Conservation (phyloP, 2,329 filamentous ascomycete species). For the Colletotrichum higginsianum region DNA sequence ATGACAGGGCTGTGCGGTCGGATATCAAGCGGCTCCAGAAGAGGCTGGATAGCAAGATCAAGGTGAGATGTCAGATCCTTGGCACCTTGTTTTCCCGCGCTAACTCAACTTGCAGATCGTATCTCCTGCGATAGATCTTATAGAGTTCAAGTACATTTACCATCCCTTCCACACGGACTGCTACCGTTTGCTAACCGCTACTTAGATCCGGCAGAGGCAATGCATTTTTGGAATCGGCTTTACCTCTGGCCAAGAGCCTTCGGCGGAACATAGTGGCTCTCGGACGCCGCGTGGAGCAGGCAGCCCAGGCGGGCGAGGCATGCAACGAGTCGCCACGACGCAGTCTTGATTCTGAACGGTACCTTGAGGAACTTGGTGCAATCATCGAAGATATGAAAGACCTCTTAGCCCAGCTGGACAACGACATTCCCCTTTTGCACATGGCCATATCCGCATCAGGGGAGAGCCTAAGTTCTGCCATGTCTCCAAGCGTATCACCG, state of each 20-base stretch:
- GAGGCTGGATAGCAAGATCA: slow-evolving; percentile 87
- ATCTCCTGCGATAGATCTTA: slow-evolving; percentile 91
- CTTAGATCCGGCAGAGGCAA: slow-evolving; percentile 68
- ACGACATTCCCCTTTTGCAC: slow-evolving; percentile 92
- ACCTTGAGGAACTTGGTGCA: slow-evolving; percentile 74
- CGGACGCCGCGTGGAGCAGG: slow-evolving; percentile 80
- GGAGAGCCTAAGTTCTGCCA: slow-evolving; percentile 83
- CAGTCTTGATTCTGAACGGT: slow-evolving; percentile 66
- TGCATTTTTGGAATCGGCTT: slow-evolving; percentile 82
- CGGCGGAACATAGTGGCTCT: slow-evolving; percentile 87
- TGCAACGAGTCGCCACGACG: slow-evolving; percentile 57
- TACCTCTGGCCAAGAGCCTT: slow-evolving; percentile 85
- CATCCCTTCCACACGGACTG: background rate
- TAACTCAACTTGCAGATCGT: slow-evolving; percentile 72
- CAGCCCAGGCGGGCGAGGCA: slow-evolving; percentile 75
- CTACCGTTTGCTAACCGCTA: slow-evolving; percentile 43
- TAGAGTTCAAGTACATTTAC: slow-evolving; percentile 82
- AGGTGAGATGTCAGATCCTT: slow-evolving; percentile 62
- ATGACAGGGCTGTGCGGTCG: slow-evolving; percentile 75
- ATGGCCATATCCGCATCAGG: slow-evolving; percentile 95
- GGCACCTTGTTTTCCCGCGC: background rate
- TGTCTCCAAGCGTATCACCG: slow-evolving; percentile 88
- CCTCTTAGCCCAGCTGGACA: slow-evolving; percentile 85
- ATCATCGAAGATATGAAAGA: slow-evolving; percentile 83
- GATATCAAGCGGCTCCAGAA: slow-evolving; percentile 82